These are phyloP conservation scores for Filosporella fistucella DNA, from an alignment of 495 filamentous ascomycete species.

Conservation along the genomic window DNA sequence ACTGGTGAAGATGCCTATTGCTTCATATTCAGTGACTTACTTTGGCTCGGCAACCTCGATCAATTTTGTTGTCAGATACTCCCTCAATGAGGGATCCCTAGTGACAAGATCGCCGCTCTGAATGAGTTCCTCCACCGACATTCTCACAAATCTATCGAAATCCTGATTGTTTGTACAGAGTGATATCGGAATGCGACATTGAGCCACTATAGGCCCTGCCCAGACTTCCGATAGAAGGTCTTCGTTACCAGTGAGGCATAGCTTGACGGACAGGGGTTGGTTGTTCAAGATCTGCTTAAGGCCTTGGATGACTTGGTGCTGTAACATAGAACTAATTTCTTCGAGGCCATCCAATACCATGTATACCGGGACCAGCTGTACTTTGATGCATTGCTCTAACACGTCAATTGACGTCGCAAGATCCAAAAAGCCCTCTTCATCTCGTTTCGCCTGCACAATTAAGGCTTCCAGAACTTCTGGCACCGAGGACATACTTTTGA, in stretches of 20 bases:
- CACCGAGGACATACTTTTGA: slow-evolving; percentile 2
- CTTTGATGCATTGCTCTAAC: not conserved
- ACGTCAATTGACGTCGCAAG: not conserved
- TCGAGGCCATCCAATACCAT: slow-evolving; percentile 11
- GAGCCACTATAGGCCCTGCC: slow-evolving; percentile 22
- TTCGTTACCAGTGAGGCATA: slow-evolving; percentile 5
- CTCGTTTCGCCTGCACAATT: slow-evolving; percentile 3
- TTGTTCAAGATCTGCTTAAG: not conserved
- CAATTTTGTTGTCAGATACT: slow-evolving; percentile 3
- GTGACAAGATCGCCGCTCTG: slow-evolving; percentile 1
- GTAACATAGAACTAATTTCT: not conserved
- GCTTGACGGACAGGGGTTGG: not conserved
- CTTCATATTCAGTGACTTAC: not conserved
- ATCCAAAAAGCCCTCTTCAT: slow-evolving; percentile 2
- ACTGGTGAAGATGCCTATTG: not conserved
- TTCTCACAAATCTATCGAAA: slow-evolving; percentile 3
- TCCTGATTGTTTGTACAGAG: not conserved
- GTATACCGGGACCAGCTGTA: not conserved
- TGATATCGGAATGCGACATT: slow-evolving; percentile 20
- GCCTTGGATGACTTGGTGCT: not conserved
- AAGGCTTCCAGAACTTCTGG: slow-evolving; percentile 1
- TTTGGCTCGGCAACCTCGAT: slow-evolving; percentile 9
- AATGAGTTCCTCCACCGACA: not conserved
- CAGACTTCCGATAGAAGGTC: slow-evolving; percentile 24
- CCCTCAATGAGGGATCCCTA: slow-evolving; percentile 1